Percentiles rank a stretch among this genome's conserved stretches.
Conservation (phyloP, 1,284 basidiomycete genomes). For the Ceratobasidium sp. region DNA sequence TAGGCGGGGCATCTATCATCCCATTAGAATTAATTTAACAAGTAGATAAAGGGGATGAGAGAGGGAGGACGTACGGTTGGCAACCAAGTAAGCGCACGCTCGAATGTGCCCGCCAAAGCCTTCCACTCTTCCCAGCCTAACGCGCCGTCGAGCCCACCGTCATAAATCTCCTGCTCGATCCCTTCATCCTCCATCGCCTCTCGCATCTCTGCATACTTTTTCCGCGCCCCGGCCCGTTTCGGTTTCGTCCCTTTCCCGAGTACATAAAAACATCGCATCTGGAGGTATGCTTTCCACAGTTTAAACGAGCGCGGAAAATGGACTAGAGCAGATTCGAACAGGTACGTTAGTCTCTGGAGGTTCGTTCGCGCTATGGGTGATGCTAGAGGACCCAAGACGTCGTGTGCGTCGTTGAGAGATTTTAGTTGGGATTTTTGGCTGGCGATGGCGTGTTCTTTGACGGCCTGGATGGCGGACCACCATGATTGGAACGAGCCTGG, state of each 20-base stretch:
- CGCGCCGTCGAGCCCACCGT: constrained; percentile 85
- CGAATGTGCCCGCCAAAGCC: constrained; percentile 86
- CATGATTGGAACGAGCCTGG: constrained; percentile 91
- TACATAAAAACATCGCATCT: constrained; percentile 86
- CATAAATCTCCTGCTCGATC: constrained; percentile 83
- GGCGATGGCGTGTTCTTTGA: constrained; percentile 74
- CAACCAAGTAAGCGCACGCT: constrained; percentile 94
- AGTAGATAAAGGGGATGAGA: not conserved
- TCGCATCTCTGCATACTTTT: constrained; percentile 89
- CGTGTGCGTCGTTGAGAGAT: constrained; percentile 41
- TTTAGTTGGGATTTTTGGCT: constrained; percentile 62
- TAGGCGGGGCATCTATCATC: constrained; percentile 84
- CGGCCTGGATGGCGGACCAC: constrained; percentile 86
- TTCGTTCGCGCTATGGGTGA: constrained; percentile 78
- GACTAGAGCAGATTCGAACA: constrained; percentile 91
- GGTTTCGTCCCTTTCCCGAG: constrained; percentile 79
- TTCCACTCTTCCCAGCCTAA: constrained; percentile 97
- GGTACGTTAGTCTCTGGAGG: constrained; percentile 85
- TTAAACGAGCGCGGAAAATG: constrained; percentile 94
- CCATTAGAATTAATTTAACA: not conserved
- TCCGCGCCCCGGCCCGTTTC: constrained; percentile 84
- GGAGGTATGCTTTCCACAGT: constrained; percentile 94
- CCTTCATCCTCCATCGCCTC: constrained; percentile 88
- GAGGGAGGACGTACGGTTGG: constrained; percentile 75
- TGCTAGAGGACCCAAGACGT: constrained; percentile 79